Base-by-base conservation (phyloP, 2,329 filamentous ascomycete genomes). In the Epichloe baconii region DNA sequence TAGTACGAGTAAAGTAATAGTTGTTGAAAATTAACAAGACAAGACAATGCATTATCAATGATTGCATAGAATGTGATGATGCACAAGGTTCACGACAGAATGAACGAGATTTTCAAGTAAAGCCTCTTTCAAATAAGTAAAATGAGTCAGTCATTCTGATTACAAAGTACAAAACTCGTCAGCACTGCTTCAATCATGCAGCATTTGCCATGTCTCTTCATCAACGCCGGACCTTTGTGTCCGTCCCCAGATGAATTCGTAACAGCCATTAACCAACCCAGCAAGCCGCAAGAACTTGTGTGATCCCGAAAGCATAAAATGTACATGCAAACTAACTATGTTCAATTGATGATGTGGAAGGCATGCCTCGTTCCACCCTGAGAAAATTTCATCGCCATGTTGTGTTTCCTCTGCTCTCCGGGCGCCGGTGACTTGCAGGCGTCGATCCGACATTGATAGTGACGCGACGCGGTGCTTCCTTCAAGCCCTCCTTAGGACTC, bases 381-480 rank as follows among this genome's bases (percentile, higher is more conserved):
- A 10, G 37, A n/a, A 3, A 7, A 6, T 37, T 66, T 66, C 56
- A 70, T 60, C 65, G 62, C 57, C 62, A 61, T 6, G 55, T 49
- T 47, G 58, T 54, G 50, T 55, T 61, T 7, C 61, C 61, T 19
- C 56, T 54, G 54, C 58, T 67, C 44, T 66, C 65, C 46, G 62
- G 60, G 36, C 65, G 60, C 23, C 62, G 60, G 42, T 64, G 65
- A 17, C 52, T 53, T 5, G 51, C 52, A 54, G 35, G 56, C 53
- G 48, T 52, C 21, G 61, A 55, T 21, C 63, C 63, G 45, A 65
- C 58, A 57, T 62, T 62, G 47, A 71, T 68, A 55, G 68, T 71
- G 42, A 69, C 66, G 52, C 67, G 66, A 36, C 67, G 62, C 11
- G 61, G 56, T 37, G 59, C 59, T 23, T 61, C 61, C 12, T 57